A percentile compares a stretch with the other conserved stretches of the same genome.
Evolutionary conservation across 257 asterid genomes (phyloP).

Genomic region (Solanum chaucha): DNA sequence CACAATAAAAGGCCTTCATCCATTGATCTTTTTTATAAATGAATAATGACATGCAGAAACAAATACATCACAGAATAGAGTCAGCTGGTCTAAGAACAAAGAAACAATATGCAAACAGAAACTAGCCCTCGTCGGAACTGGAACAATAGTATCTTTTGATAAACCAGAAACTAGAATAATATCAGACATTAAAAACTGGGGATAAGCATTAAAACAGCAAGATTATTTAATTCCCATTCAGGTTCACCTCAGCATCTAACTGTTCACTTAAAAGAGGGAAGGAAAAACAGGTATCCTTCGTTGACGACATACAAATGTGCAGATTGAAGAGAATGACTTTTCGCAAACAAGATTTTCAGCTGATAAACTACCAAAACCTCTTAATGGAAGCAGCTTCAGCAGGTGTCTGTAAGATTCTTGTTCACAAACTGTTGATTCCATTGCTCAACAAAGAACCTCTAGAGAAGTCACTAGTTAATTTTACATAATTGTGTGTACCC

Average conservation of each 20-base stretch:
- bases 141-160: neutral
- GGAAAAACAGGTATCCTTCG: neutral
- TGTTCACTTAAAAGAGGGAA: neutral
- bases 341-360: neutral
- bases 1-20: neutral
- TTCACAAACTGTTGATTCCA: neutral
- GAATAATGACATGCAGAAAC: neutral
- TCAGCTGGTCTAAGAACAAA: neutral
- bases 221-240: neutral
- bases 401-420: neutral
- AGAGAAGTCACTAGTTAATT: neutral
- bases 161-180: neutral
- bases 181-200: neutral
- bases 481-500: neutral
- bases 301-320: neutral
- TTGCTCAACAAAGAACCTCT: neutral
- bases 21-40: neutral
- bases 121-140: neutral
- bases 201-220: neutral
- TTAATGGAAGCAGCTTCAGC: neutral
- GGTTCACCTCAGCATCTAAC: neutral
- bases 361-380: neutral
- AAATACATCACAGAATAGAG: neutral
- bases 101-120: neutral
- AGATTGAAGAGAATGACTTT: neutral